Evolutionary conservation across 1,139 yeast genomes (phyloP).

Genomic region (Geotrichum phurueaensis): DNA sequence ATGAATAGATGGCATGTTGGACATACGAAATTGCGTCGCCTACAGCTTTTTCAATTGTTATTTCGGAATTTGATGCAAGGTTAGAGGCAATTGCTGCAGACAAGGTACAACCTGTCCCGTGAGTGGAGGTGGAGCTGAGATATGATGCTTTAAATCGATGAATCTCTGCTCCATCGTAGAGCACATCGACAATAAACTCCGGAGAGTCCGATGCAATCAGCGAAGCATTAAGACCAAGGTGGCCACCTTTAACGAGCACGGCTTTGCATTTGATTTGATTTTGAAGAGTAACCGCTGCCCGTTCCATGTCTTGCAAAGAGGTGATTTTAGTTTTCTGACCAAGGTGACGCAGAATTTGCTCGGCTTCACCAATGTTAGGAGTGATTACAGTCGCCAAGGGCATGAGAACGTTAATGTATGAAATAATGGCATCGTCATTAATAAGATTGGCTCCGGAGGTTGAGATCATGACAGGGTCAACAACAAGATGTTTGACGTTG

Average conservation of each 20-base stretch:
- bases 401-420: constrained; percentile 45
- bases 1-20: constrained; percentile 51
- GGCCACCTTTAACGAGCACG: constrained; percentile 80
- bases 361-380: constrained; percentile 71
- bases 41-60: constrained; percentile 45
- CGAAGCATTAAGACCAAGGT: constrained; percentile 44
- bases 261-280: constrained; percentile 40
- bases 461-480: constrained; percentile 82
- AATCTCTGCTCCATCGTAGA: constrained; percentile 47
- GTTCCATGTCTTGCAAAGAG: constrained; percentile 37
- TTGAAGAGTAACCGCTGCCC: constrained; percentile 44
- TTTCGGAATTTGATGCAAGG: constrained; percentile 46
- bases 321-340: constrained; percentile 2
- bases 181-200: constrained; percentile 49
- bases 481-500: constrained; percentile 40
- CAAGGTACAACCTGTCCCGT: constrained; percentile 90
- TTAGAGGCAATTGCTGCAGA: constrained; percentile 78
- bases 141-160: constrained; percentile 47
- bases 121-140: constrained; percentile 53
- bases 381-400: constrained; percentile 59
- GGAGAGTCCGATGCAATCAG: constrained; percentile 21
- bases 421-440: constrained; percentile 43
- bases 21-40: constrained; percentile 57
- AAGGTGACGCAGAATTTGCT: constrained; percentile 19
- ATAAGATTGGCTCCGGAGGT: constrained; percentile 65